Conservation (phyloP, 768 basidiomycete genomes). For the Hericium erinaceus region DNA sequence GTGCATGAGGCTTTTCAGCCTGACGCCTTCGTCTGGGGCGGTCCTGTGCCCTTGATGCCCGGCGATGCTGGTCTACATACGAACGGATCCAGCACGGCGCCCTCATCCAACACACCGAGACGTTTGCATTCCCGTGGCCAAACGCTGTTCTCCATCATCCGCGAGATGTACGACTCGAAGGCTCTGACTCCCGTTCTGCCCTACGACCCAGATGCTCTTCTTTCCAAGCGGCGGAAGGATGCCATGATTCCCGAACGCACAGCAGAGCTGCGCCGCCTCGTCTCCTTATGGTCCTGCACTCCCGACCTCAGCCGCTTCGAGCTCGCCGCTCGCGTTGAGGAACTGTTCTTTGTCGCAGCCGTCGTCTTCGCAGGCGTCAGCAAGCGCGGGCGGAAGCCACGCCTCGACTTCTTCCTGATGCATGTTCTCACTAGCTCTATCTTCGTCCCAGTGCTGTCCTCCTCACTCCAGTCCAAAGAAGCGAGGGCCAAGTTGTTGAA, state of each 20-base stretch:
- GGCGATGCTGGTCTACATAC: neutral
- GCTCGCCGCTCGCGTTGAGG: conserved; percentile 35
- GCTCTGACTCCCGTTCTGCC: conserved; percentile 40
- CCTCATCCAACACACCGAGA: conserved; percentile 14
- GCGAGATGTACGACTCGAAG: conserved; percentile 40
- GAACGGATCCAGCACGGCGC: neutral
- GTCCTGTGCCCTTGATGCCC: neutral
- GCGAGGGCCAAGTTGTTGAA: conserved; percentile 39
- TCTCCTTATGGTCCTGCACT: conserved; percentile 30
- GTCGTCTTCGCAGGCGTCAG: conserved; percentile 40
- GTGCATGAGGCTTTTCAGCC: conserved; percentile 25
- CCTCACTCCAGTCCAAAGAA: conserved; percentile 20
- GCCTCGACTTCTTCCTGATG: conserved; percentile 52
- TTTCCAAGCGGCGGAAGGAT: conserved; percentile 27
- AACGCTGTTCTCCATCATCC: conserved; percentile 41
- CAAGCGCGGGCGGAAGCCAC: conserved; percentile 35
- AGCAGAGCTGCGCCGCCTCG: conserved; percentile 37
- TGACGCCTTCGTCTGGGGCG: conserved; percentile 23
- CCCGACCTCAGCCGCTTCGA: conserved; percentile 23
- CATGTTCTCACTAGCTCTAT: conserved; percentile 45
- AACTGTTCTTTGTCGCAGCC: conserved; percentile 38
- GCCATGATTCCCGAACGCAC: conserved; percentile 30
- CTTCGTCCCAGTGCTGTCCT: conserved; percentile 37
- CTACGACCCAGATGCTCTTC: conserved; percentile 37
- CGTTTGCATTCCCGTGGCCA: conserved; percentile 18